phyloP scores from a whole-genome alignment of 2,329 filamentous ascomycete genomes.

The Trichophyton mentagrophytes region DNA sequence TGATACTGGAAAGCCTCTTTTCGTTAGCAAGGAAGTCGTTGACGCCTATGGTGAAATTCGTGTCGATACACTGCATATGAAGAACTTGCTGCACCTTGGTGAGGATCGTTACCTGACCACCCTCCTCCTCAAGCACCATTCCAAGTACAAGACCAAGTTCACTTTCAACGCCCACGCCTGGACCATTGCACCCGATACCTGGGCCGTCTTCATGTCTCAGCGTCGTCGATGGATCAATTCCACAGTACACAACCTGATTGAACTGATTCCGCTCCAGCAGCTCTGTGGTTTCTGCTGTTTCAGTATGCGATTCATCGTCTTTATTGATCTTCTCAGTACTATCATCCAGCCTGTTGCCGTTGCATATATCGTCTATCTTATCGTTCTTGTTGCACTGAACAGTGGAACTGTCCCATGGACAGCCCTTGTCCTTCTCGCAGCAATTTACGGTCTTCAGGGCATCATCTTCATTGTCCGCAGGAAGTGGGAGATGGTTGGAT shows the following conservation, averaged over 20 bases:
- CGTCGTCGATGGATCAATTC: slow-evolving; percentile 99
- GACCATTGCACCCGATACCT: slow-evolving; percentile 93
- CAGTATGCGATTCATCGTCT: slow-evolving; percentile 97
- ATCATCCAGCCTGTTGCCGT: slow-evolving; percentile 84
- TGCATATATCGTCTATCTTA: slow-evolving; percentile 78
- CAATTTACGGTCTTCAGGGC: slow-evolving; percentile 93
- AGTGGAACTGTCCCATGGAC: slow-evolving; percentile 61
- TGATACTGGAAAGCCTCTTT: slow-evolving; percentile 88
- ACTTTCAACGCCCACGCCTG: slow-evolving; percentile 83
- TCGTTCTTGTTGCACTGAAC: slow-evolving; percentile 56
- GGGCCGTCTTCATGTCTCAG: slow-evolving; percentile 90
- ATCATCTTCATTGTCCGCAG: slow-evolving; percentile 92
- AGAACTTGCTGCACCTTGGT: slow-evolving; percentile 90
- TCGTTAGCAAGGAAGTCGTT: slow-evolving; percentile 85
- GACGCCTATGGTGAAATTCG: slow-evolving; percentile 82
- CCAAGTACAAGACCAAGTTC: slow-evolving; percentile 97
- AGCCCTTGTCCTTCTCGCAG: slow-evolving; percentile 78
- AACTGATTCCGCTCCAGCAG: slow-evolving; percentile 83
- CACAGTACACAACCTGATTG: slow-evolving; percentile 92
- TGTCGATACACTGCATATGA: slow-evolving; percentile 96
- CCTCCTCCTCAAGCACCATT: slow-evolving; percentile 79
- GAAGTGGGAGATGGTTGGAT: slow-evolving; percentile 99
- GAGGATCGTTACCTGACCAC: slow-evolving; percentile 97
- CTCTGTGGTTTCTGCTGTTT: slow-evolving; percentile 99
- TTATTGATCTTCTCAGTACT: slow-evolving; percentile 83